Conservation (phyloP, 176 grass and related monocot genomes). For the Lolium multiflorum region DNA sequence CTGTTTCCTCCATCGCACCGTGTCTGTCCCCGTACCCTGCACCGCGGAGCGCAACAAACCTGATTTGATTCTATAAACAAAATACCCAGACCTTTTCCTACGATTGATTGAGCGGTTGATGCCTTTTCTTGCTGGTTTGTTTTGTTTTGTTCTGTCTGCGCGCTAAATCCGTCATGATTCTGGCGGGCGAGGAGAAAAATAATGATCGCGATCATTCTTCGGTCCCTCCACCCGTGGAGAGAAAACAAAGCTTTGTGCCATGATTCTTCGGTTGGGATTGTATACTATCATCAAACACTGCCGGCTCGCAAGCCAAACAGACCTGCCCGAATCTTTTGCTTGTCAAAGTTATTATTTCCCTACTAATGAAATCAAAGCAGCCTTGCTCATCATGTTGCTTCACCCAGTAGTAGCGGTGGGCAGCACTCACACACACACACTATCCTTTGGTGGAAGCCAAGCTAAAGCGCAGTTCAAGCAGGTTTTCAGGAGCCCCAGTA, state of each 20-base stretch:
- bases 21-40: not conserved
- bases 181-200: too few species aligned
- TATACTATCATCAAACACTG: not conserved
- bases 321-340: not conserved
- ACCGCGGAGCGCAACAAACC: not conserved
- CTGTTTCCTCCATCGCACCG: not conserved
- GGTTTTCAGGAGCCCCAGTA: not conserved
- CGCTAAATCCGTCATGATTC: not conserved
- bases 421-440: not conserved
- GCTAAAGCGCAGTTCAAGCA: slow-evolving; percentile 20
- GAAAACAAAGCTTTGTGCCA: not conserved
- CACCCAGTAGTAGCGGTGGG: not conserved
- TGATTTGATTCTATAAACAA: not conserved
- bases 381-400: not conserved
- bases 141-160: not conserved
- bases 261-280: slow-evolving; percentile 9
- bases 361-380: not conserved
- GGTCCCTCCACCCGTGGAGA: not conserved
- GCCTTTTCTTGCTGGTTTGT: not conserved
- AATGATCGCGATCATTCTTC: not conserved
- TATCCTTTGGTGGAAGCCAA: slow-evolving; percentile 21
- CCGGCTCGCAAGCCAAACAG: not conserved
- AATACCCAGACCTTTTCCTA: too few species aligned
- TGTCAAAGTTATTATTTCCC: too few species aligned
- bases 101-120: not conserved